These are phyloP conservation scores for Mortierella sp. DNA, from an alignment of 371 early-diverging fungal species.

Conservation along the genomic window DNA sequence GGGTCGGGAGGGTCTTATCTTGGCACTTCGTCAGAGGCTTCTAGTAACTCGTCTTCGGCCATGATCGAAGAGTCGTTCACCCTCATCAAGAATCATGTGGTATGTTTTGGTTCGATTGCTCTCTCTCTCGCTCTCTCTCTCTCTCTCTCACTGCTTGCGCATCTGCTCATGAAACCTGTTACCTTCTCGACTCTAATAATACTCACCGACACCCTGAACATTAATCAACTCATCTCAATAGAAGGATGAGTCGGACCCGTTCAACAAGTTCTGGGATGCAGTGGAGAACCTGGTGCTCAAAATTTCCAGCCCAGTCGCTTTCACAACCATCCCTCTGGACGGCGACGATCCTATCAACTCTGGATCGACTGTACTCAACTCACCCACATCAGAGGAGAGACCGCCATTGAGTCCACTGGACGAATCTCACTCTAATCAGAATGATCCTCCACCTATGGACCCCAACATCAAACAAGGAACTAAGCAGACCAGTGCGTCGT, in stretches of 20 bases:
- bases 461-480: background rate
- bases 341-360: conserved; percentile 58
- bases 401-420: conserved; percentile 16
- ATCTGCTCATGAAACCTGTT: no score
- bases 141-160: no score
- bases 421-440: background rate
- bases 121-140: no score
- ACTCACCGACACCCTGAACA: no score
- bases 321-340: conserved; percentile 78
- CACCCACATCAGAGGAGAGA: conserved; percentile 26
- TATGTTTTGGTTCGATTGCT: conserved; percentile 18
- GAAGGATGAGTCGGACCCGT: conserved; percentile 78
- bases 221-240: conserved; percentile 21
- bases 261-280: conserved; percentile 86
- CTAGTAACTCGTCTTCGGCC: conserved; percentile 47
- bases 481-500: background rate
- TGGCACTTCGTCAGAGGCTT: conserved; percentile 27
- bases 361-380: conserved; percentile 20
- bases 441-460: background rate
- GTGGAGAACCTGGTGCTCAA: conserved; percentile 82
- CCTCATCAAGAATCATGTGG: conserved; percentile 40
- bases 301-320: conserved; percentile 81
- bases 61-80: conserved; percentile 54
- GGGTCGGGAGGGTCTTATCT: conserved; percentile 25
- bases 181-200: no score